Evolutionary conservation across 495 filamentous ascomycete species (phyloP).

Genomic region (Lasiosphaeria hispida): DNA sequence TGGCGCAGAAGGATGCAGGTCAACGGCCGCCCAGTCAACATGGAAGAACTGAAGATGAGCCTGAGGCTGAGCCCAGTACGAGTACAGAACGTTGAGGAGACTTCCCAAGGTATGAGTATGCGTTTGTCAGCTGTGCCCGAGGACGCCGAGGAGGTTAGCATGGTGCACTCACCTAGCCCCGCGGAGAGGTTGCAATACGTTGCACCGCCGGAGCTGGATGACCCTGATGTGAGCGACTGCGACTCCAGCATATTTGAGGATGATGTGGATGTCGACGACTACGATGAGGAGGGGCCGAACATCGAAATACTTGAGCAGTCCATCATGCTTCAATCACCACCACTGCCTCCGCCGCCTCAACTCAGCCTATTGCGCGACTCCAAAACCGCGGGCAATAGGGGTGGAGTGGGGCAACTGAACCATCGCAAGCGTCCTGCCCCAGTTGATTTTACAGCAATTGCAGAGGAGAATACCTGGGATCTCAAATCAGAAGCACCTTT

Average conservation of each 20-base stretch:
- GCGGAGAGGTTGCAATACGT: constrained; percentile 34
- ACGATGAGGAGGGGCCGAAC: constrained; percentile 48
- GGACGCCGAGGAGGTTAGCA: constrained; percentile 30
- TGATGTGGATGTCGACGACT: constrained; percentile 49
- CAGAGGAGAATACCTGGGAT: constrained; percentile 46
- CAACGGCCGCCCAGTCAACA: constrained; percentile 74
- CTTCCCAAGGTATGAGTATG: constrained; percentile 33
- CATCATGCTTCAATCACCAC: constrained; percentile 33
- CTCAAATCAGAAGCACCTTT: constrained; percentile 27
- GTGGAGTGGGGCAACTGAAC: constrained; percentile 15
- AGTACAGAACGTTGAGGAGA: constrained; percentile 51
- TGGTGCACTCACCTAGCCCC: constrained; percentile 11
- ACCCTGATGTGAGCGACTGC: constrained; percentile 42
- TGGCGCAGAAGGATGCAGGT: constrained; percentile 83
- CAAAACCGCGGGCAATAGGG: constrained; percentile 43
- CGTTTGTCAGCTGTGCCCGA: constrained; percentile 41
- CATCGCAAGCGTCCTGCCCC: constrained; percentile 23
- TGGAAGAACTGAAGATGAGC: constrained; percentile 78
- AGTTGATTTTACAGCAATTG: constrained; percentile 39
- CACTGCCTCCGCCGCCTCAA: constrained; percentile 40
- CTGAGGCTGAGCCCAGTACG: constrained; percentile 64
- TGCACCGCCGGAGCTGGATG: constrained; percentile 32
- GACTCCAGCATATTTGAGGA: constrained; percentile 53
- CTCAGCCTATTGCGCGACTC: constrained; percentile 48
- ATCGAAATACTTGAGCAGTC: constrained; percentile 48